phyloP scores from a whole-genome alignment of 345 rosid species.

The Bruguiera gymnorhiza region DNA sequence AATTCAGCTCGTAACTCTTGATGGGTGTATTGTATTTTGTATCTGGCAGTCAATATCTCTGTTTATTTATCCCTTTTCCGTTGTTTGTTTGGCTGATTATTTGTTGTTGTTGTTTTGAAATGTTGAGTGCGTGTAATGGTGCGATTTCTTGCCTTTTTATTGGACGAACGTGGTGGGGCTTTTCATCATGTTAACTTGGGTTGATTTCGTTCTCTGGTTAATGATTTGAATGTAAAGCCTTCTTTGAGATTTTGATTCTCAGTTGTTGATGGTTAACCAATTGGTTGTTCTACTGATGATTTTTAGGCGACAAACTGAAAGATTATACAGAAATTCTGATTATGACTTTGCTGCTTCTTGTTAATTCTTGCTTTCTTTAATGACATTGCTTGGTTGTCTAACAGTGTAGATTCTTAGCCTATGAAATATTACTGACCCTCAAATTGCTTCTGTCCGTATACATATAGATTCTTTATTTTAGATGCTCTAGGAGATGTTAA shows the following conservation, averaged over 20 bases:
- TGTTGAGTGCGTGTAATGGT: too few species aligned
- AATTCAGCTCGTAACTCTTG: conserved; percentile 4
- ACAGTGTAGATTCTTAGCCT: neutral
- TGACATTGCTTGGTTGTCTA: neutral
- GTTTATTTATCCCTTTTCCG: too few species aligned
- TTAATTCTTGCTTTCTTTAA: neutral
- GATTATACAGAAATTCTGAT: too few species aligned
- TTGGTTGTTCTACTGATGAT: too few species aligned
- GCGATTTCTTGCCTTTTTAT: too few species aligned
- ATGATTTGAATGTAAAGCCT: too few species aligned
- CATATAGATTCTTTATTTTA: neutral
- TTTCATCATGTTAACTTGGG: too few species aligned
- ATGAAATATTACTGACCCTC: neutral
- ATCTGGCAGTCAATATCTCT: neutral
- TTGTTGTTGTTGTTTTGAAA: too few species aligned
- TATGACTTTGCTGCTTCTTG: too few species aligned
- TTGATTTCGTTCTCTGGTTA: too few species aligned
- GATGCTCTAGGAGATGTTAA: neutral
- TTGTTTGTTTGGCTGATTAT: neutral
- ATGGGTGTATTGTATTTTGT: neutral
- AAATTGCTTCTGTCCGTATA: conserved; percentile 2
- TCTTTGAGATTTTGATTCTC: neutral
- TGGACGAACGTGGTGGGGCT: too few species aligned
- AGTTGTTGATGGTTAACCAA: neutral
- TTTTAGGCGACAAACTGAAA: too few species aligned